phyloP scores from a whole-genome alignment of 805 yeast genomes.

The Pichia insulana region DNA sequence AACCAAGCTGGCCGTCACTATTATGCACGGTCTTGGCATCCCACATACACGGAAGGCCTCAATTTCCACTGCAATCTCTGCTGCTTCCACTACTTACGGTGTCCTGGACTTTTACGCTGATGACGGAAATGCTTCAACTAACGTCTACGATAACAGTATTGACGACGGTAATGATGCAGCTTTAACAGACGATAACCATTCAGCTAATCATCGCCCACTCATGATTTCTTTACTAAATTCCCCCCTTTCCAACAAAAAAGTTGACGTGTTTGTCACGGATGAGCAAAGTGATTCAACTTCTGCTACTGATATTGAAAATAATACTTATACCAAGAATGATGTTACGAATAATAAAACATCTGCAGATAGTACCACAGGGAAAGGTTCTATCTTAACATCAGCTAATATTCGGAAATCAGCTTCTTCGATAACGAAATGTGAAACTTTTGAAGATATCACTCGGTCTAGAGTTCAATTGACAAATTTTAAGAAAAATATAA shows the following conservation, averaged over 20 bases:
- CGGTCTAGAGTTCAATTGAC: neutral
- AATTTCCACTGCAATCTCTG: neutral
- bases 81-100: constrained; percentile 1
- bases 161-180: neutral
- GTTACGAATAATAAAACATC: too few relatives aligned
- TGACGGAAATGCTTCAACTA: neutral
- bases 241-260: too few relatives aligned
- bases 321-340: too few relatives aligned
- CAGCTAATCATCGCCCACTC: too few relatives aligned
- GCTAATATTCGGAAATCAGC: neutral
- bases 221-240: too few relatives aligned
- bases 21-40: neutral
- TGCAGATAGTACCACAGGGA: too few relatives aligned
- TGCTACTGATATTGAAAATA: too few relatives aligned
- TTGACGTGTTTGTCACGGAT: too few relatives aligned
- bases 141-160: neutral
- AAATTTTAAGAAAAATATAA: constrained; percentile 2
- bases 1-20: too few relatives aligned
- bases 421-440: constrained; percentile 1
- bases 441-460: neutral
- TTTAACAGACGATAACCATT: too few relatives aligned
- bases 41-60: neutral
- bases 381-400: too few relatives aligned
- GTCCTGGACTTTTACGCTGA: constrained; percentile 6
- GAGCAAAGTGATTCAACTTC: neutral